Percentiles rank a stretch among this genome's conserved stretches.
Evolutionary conservation across 768 basidiomycete genomes (phyloP).

Genomic region (Suillus fuscotomentosus): DNA sequence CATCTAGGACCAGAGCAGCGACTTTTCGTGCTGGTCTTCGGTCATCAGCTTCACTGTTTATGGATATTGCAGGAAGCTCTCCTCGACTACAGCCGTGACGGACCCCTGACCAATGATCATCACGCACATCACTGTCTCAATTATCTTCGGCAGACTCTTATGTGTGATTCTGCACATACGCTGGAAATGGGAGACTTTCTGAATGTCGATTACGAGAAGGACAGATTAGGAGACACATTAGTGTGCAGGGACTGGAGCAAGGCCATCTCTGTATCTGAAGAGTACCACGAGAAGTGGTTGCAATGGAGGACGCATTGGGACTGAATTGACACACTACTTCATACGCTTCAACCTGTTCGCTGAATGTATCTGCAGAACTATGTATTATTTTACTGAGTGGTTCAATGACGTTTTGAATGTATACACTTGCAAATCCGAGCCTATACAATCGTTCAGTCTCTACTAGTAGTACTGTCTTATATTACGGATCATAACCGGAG

Average conservation of each 20-base stretch:
- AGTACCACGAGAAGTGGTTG: slow-evolving; percentile 1
- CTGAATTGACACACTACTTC: background rate
- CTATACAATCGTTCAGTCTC: background rate
- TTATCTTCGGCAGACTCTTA: slow-evolving; percentile 35
- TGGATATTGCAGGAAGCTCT: background rate
- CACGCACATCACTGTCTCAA: slow-evolving; percentile 38
- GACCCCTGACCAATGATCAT: background rate
- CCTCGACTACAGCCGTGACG: background rate
- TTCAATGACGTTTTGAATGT: background rate
- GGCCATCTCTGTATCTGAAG: slow-evolving; percentile 13
- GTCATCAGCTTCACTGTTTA: background rate
- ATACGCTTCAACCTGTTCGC: background rate
- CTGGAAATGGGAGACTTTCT: slow-evolving; percentile 35
- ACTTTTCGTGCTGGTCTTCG: background rate
- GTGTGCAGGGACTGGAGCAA: slow-evolving; percentile 25
- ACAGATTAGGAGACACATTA: slow-evolving; percentile 16
- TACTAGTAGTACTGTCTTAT: background rate
- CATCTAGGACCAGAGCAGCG: background rate
- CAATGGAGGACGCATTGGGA: background rate
- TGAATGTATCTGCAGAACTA: background rate
- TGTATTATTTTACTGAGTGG: background rate
- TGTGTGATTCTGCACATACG: slow-evolving; percentile 22
- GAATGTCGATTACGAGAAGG: slow-evolving; percentile 22
- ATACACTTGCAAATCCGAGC: too few relatives aligned
- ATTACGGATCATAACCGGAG: background rate